These are phyloP conservation scores for Epichloe baconii DNA, from an alignment of 2,329 filamentous ascomycete genomes.

Conservation along the genomic window DNA sequence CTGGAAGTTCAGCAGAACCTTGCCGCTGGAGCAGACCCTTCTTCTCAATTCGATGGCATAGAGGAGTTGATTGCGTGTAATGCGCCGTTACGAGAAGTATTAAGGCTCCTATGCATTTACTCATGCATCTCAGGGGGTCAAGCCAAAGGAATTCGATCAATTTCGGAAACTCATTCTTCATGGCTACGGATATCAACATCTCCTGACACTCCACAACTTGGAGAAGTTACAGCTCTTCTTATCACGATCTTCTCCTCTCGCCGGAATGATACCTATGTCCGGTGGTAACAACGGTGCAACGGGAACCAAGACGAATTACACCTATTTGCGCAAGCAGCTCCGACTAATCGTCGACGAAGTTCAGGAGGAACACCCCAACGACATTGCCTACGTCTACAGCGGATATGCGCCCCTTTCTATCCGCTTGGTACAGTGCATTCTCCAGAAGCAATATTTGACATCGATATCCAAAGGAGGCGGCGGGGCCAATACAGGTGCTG, in stretches of 20 bases:
- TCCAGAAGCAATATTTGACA: slow-evolving; percentile 79
- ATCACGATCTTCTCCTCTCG: slow-evolving; percentile 61
- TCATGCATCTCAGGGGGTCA: slow-evolving; percentile 83
- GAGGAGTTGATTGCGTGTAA: slow-evolving; percentile 90
- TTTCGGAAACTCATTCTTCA: slow-evolving; percentile 83
- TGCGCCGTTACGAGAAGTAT: slow-evolving; percentile 64
- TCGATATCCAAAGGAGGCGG: slow-evolving; percentile 53
- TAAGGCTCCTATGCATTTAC: slow-evolving; percentile 81
- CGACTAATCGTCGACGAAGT: slow-evolving; percentile 92
- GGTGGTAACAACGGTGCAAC: slow-evolving; percentile 38
- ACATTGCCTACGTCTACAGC: slow-evolving; percentile 95
- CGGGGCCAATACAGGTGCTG: slow-evolving; percentile 16
- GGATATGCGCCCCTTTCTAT: slow-evolving; percentile 91
- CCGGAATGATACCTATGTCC: slow-evolving; percentile 64
- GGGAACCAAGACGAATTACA: slow-evolving; percentile 79
- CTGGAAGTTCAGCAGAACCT: slow-evolving; percentile 94
- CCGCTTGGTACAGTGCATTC: slow-evolving; percentile 77
- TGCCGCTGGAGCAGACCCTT: slow-evolving; percentile 78
- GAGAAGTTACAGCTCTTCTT: slow-evolving; percentile 83
- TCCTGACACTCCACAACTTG: slow-evolving; percentile 75
- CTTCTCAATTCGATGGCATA: slow-evolving; percentile 77
- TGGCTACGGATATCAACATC: slow-evolving; percentile 88
- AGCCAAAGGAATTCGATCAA: slow-evolving; percentile 74
- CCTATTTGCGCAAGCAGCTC: slow-evolving; percentile 71
- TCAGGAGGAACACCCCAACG: slow-evolving; percentile 84